Base-by-base conservation (phyloP, 441 rosid species). In the Sinapis alba region DNA sequence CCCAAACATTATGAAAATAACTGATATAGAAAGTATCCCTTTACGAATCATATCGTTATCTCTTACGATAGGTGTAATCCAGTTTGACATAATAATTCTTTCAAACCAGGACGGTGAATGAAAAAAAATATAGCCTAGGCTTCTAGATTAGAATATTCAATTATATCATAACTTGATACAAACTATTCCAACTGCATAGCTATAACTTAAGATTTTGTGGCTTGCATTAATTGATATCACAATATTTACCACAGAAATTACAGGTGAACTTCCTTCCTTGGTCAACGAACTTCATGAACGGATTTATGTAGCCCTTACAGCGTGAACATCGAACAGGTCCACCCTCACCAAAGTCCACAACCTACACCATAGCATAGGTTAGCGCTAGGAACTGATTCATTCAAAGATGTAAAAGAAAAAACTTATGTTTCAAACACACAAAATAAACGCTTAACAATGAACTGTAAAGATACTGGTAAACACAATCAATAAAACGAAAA, bases 321-420 rank as follows among this genome's bases (percentile, higher is more conserved):
- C 97, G 97, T 72, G 97, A 89, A 79, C 97, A 91, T 57, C 97
- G 88, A 54, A 91, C 88, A 20, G 97, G 97, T 68, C 97, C 97
- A 71, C 82, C 74, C 73, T 94, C 97, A 61, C 97, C 98, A 76
- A 92, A 92, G 84, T 94, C 97, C 76, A 92, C 94, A 68, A 90
- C 83, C 98, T 91, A 78, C 66, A 69, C 65, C 69, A 47, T 19
- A 72, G 61, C 38, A 73, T 24, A 74, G 51, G 38, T 80, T 30
- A 71, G 59, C 23, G 58, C 24, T 18, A 75, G 13, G 45, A 60
- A 71, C 11, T 36, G 16, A 27, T 67, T 56, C 16, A 38, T 79
- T 51, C 6, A 4, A 62, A 41, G 60, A 72, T 72, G 70, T 28
- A 9, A 47, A 76, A 50, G 19, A n/a, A 30, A 56, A n/a, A 63